Evolutionary conservation across 2,329 filamentous ascomycete species (phyloP).

Genomic region (Xylaria sp.): DNA sequence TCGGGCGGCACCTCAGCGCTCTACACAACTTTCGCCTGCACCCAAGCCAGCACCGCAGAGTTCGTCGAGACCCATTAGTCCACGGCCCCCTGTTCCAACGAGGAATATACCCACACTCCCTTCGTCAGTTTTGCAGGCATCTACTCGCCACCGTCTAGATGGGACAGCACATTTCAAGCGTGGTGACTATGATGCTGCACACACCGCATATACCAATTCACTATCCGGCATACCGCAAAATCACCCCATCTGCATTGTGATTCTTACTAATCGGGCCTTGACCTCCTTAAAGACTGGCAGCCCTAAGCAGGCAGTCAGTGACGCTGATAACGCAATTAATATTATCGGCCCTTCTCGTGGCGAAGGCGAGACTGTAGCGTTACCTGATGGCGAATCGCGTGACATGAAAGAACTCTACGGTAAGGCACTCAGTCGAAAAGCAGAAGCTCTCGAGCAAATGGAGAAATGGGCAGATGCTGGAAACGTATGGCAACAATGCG

Average conservation of each 20-base stretch:
- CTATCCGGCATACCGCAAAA: slow-evolving; percentile 77
- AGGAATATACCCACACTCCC: slow-evolving; percentile 74
- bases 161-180: slow-evolving; percentile 93
- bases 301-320: slow-evolving; percentile 84
- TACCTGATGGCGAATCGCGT: slow-evolving; percentile 74
- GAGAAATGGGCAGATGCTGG: slow-evolving; percentile 92
- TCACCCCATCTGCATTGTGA: slow-evolving; percentile 87
- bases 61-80: slow-evolving; percentile 57
- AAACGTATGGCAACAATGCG: slow-evolving; percentile 81
- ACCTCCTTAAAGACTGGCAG: slow-evolving; percentile 93
- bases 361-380: slow-evolving; percentile 80
- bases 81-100: slow-evolving; percentile 59
- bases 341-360: slow-evolving; percentile 85
- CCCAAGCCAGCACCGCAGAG: slow-evolving; percentile 54
- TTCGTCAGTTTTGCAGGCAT: slow-evolving; percentile 75
- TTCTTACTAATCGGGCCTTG: slow-evolving; percentile 90
- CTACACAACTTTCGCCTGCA: slow-evolving; percentile 51
- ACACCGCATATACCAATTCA: slow-evolving; percentile 82
- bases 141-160: slow-evolving; percentile 79
- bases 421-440: slow-evolving; percentile 93
- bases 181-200: slow-evolving; percentile 89
- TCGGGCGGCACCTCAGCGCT: slow-evolving; percentile 39
- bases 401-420: slow-evolving; percentile 94
- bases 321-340: slow-evolving; percentile 82
- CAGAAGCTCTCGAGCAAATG: slow-evolving; percentile 93